phyloP scores from a whole-genome alignment of 495 filamentous ascomycete genomes.

The Patellaria atrata region DNA sequence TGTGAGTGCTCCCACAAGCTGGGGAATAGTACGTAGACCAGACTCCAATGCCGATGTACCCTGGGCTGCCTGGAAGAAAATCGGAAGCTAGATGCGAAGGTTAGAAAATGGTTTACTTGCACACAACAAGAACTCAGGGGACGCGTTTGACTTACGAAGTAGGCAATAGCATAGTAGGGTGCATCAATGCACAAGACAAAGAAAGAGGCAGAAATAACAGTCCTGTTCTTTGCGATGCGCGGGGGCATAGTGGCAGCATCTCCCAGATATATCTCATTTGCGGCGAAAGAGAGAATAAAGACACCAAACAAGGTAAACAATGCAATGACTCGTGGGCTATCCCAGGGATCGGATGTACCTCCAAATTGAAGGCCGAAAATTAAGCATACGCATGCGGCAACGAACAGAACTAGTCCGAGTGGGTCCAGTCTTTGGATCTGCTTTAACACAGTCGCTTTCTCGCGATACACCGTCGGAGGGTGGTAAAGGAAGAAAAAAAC shows the following conservation, averaged over 20 bases:
- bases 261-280: constrained; percentile 35
- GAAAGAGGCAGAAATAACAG: constrained; percentile 27
- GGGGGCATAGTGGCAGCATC: constrained; percentile 34
- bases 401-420: constrained; percentile 34
- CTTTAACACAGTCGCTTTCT: constrained; percentile 18
- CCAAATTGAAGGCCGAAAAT: constrained; percentile 54
- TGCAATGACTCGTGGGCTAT: constrained; percentile 25
- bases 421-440: constrained; percentile 38
- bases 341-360: constrained; percentile 41
- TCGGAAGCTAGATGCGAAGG: constrained; percentile 12
- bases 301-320: constrained; percentile 33
- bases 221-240: constrained; percentile 32
- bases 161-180: too few species aligned
- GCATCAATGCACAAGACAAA: constrained; percentile 26
- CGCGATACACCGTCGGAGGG: constrained; percentile 9
- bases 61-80: constrained; percentile 17
- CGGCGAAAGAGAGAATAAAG: constrained; percentile 36
- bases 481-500: constrained; percentile 36
- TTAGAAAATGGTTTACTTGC: too few species aligned
- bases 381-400: constrained; percentile 40
- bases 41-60: constrained; percentile 7
- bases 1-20: constrained; percentile 9
- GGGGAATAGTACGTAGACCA: constrained; percentile 8
- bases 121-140: too few species aligned
- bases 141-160: too few species aligned